Percentiles rank a stretch among this genome's conserved stretches.
Evolutionary conservation across 768 basidiomycete genomes (phyloP).

Genomic region (Polyporus arcularius): DNA sequence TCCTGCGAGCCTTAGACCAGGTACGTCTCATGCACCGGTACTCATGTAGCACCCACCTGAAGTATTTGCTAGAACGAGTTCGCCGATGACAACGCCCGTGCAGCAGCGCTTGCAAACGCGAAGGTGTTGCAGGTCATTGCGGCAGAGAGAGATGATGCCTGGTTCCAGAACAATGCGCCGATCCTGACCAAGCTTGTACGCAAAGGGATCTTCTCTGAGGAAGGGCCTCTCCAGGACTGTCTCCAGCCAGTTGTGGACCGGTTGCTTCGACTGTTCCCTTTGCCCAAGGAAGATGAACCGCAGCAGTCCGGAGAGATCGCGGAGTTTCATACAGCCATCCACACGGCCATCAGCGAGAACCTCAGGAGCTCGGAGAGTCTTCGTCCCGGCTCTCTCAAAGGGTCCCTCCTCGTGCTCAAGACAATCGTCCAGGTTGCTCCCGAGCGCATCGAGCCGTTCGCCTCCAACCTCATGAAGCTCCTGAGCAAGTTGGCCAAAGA

Average conservation of each 20-base stretch:
- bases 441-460: constrained; percentile 82
- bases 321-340: constrained; percentile 78
- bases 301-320: constrained; percentile 56
- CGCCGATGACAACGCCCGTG: constrained; percentile 59
- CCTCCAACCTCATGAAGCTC: constrained; percentile 74
- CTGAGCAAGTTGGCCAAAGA: constrained; percentile 87
- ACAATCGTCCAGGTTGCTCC: constrained; percentile 80
- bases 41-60: neutral
- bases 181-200: constrained; percentile 82
- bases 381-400: constrained; percentile 53
- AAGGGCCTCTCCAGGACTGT: constrained; percentile 76
- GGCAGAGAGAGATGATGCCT: constrained; percentile 77
- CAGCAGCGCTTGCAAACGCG: constrained; percentile 74
- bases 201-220: constrained; percentile 83
- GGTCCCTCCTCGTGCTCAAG: constrained; percentile 84
- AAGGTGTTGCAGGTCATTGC: constrained; percentile 88
- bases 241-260: constrained; percentile 82
- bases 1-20: constrained; percentile 81
- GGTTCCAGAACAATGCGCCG: constrained; percentile 73
- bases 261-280: constrained; percentile 73
- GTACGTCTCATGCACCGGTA: constrained; percentile 41
- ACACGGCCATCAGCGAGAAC: constrained; percentile 74
- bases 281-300: constrained; percentile 78
- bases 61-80: constrained; percentile 63
- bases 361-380: constrained; percentile 57